These are phyloP conservation scores for Massarina eburnea DNA, from an alignment of 2,329 filamentous ascomycete species.

Conservation along the genomic window DNA sequence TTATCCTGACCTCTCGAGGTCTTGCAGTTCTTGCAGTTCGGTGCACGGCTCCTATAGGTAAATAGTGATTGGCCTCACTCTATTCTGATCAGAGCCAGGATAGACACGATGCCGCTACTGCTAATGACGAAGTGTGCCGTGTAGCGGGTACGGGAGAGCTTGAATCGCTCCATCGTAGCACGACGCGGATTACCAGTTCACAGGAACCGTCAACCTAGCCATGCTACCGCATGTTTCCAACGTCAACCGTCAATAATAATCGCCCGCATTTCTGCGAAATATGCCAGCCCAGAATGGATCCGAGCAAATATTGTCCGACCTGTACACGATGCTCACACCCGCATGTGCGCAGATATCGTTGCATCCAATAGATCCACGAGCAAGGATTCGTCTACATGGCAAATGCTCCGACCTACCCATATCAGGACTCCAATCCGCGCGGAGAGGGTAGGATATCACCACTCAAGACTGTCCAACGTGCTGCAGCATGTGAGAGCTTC, in stretches of 20 bases:
- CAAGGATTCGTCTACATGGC: background rate
- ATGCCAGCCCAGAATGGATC: too few species aligned
- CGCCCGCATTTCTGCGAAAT: constrained; percentile 12
- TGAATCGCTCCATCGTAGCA: constrained; percentile 18
- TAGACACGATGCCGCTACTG: constrained; percentile 27
- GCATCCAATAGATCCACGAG: background rate
- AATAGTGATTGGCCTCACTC: constrained; percentile 1
- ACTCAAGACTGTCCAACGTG: constrained; percentile 11
- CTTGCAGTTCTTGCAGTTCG: too few species aligned
- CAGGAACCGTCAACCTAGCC: background rate
- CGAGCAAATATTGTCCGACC: too few species aligned
- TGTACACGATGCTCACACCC: too few species aligned
- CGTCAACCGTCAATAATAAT: constrained; percentile 1
- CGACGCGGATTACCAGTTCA: background rate
- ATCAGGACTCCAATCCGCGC: too few species aligned
- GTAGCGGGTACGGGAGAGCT: constrained; percentile 35
- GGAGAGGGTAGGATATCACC: too few species aligned
- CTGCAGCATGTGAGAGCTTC: constrained; percentile 8
- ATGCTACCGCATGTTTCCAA: background rate
- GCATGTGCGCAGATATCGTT: too few species aligned
- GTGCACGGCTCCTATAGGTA: background rate
- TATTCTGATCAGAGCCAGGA: constrained; percentile 32
- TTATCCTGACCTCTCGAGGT: constrained; percentile 2
- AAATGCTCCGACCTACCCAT: too few species aligned
- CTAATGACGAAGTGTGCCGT: constrained; percentile 26